Percentiles rank a stretch among this genome's conserved stretches.
These are phyloP conservation scores for Chlamydomonas sp. DNA, from an alignment of 139 green algal genomes.

Conservation along the genomic window DNA sequence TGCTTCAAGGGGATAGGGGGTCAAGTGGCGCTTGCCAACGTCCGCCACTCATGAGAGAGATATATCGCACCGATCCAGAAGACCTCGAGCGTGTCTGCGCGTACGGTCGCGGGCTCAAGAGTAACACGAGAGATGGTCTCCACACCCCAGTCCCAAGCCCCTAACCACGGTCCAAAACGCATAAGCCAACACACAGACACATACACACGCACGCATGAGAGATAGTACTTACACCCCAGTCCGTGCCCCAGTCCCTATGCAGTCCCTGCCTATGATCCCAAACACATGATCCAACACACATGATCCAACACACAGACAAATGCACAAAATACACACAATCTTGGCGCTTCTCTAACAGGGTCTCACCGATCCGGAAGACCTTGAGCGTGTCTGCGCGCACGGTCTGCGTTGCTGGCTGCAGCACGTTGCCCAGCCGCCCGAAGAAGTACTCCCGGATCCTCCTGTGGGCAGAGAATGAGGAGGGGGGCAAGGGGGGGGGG, in stretches of 20 bases:
- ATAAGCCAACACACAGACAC: background rate
- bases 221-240: background rate
- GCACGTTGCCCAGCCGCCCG: constrained; percentile 30
- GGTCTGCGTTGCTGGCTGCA: constrained; percentile 44
- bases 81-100: background rate
- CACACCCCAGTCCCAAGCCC: background rate
- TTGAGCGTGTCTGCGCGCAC: constrained; percentile 50
- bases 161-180: background rate
- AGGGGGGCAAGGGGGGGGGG: too few relatives aligned
- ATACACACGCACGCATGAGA: background rate
- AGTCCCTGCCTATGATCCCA: background rate
- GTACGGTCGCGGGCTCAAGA: background rate
- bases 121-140: background rate
- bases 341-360: too few relatives aligned
- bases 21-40: too few relatives aligned
- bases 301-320: too few relatives aligned
- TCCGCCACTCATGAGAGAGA: too few relatives aligned
- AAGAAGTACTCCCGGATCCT: constrained; percentile 89
- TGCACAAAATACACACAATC: too few relatives aligned
- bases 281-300: background rate
- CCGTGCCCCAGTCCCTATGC: background rate
- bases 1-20: too few relatives aligned
- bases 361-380: constrained; percentile 62
- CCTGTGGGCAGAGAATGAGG: constrained; percentile 10
- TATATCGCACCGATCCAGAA: background rate